Conservation (phyloP, 2,329 filamentous ascomycete species). For the Diaporthe aspalathi region DNA sequence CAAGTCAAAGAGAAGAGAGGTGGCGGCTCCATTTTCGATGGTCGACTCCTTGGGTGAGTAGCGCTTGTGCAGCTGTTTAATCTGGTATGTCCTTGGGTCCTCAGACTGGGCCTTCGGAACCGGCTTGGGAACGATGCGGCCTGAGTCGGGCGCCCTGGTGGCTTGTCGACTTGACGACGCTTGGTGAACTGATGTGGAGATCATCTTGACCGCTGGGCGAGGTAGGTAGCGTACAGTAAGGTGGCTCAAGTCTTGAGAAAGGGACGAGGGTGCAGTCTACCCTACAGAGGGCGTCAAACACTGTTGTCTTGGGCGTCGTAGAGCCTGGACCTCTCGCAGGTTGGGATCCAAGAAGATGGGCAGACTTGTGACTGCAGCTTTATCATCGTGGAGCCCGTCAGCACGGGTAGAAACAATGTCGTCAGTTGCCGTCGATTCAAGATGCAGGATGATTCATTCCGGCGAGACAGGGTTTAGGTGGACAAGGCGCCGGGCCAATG, state of each 20-base stretch:
- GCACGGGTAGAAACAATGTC: neutral
- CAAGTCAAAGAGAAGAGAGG: slow-evolving; percentile 72
- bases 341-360: too few relatives aligned
- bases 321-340: neutral
- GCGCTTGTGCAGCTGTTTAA: slow-evolving; percentile 77
- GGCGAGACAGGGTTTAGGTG: neutral
- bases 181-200: slow-evolving; percentile 26
- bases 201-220: slow-evolving; percentile 29
- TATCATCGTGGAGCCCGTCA: neutral
- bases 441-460: slow-evolving; percentile 34
- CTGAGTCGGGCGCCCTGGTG: slow-evolving; percentile 55
- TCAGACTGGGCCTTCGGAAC: slow-evolving; percentile 71
- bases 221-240: too few relatives aligned
- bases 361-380: neutral
- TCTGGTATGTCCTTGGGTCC: slow-evolving; percentile 79
- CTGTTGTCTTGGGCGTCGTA: neutral
- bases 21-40: slow-evolving; percentile 57
- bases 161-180: slow-evolving; percentile 51
- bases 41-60: slow-evolving; percentile 64
- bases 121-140: slow-evolving; percentile 72
- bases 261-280: neutral
- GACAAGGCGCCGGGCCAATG: neutral
- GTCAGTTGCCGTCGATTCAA: slow-evolving; percentile 25
- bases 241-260: too few relatives aligned
- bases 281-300: neutral